Conservation (phyloP, 306 rosid species). For the Abrus precatorius region DNA sequence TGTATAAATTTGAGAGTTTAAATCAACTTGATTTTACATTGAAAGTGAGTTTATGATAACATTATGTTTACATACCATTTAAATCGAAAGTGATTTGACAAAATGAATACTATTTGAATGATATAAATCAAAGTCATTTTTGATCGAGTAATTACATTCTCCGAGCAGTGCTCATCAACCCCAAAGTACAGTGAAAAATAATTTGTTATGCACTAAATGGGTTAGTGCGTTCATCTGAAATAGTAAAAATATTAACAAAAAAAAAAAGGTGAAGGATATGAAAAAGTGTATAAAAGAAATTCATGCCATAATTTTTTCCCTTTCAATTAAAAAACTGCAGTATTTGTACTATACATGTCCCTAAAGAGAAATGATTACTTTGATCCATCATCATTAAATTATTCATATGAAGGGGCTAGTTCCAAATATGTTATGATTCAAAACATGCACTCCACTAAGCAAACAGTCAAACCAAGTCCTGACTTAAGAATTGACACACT, state of each 20-base stretch:
- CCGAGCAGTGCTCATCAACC: neutral
- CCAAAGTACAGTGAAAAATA: neutral
- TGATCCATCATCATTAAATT: constrained; percentile 23
- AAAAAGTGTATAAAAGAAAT: neutral
- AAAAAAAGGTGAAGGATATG: neutral
- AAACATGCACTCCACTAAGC: constrained; percentile 31
- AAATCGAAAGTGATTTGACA: neutral
- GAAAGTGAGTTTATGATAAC: neutral
- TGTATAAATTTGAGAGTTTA: neutral
- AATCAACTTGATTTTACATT: neutral
- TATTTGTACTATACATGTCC: neutral
- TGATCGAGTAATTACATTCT: neutral
- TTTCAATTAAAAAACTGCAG: neutral
- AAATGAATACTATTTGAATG: neutral
- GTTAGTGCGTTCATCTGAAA: neutral
- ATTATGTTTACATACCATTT: neutral
- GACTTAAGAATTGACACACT: constrained; percentile 48
- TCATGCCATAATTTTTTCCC: neutral
- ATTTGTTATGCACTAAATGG: neutral
- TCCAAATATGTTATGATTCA: constrained; percentile 30
- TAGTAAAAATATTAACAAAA: neutral
- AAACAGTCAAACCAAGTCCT: constrained; percentile 48
- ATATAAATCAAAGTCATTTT: neutral
- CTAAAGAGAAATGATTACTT: constrained; percentile 9
- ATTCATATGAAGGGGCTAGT: constrained; percentile 5